Base-by-base conservation (phyloP, 2,329 filamentous ascomycete species). In the Ophiostoma pallidulum region DNA sequence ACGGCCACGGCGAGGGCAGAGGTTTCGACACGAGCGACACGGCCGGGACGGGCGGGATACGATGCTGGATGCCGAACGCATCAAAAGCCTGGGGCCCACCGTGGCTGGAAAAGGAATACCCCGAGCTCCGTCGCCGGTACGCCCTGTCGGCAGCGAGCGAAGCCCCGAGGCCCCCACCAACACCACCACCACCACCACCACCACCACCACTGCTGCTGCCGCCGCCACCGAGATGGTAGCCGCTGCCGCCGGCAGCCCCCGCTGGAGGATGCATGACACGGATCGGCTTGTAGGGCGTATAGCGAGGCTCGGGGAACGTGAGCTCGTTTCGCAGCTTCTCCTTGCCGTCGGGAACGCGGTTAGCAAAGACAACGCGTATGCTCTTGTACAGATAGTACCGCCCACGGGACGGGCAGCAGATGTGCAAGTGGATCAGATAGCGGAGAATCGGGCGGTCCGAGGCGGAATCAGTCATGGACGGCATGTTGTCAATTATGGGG, bases 361-460 rank as follows among this genome's bases (percentile, higher is more conserved):
- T 97, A 46, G 92, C 92, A 62, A 98, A 98, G 3, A 98, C 91
- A 31, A 97, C 87, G 13, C 92, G 82, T 50, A 97, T 85, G 57
- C 80, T 88, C 58, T 92, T 94, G 69, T 97, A 92, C 6, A 98
- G 71, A 58, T 89, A 97, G 62, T 82, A 94, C 12, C 90, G 80
- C 6, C 86, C 88, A 53, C 82, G 85, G 0, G 82, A 79, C 1
- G 88, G 84, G 58, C 84, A 91, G 65, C 91, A 97, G 49, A 98
- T 92, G 61, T 97, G 88, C 43, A 98, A 61, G 60, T 98, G 92
- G 46, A 95, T 80, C 16, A 98, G 74, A 64, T 98, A 97, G 44
- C 92, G 80, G 32, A 98, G 69, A 18, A 84, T 85, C 0, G 88
- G 86, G 33, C 84, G 68, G 67, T 84, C 68, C 3, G 60, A 51